Conservation (phyloP, 2,329 filamentous ascomycete genomes). For the Microdochium trichocladiopsis region DNA sequence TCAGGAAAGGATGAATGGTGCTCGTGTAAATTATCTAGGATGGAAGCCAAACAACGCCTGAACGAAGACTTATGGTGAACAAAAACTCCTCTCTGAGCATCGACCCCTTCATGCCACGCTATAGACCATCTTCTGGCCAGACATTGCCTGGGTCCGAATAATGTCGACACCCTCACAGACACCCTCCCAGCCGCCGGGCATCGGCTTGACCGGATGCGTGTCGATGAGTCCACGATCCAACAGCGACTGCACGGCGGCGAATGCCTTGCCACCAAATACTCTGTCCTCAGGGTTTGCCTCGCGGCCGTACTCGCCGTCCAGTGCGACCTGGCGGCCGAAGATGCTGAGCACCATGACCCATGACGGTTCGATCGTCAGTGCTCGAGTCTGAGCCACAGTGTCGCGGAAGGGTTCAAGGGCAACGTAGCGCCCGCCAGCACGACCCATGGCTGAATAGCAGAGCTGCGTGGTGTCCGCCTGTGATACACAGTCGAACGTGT, state of each 20-base stretch:
- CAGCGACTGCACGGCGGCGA: slow-evolving; percentile 5
- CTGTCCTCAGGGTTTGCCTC: slow-evolving; percentile 1
- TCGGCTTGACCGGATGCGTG: slow-evolving; percentile 7
- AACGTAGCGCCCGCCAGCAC: slow-evolving; percentile 28
- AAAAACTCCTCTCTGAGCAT: neutral
- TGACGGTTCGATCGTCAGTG: slow-evolving; percentile 8
- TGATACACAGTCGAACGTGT: slow-evolving; percentile 35
- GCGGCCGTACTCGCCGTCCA: slow-evolving; percentile 4
- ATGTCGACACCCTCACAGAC: slow-evolving; percentile 7
- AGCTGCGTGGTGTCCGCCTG: slow-evolving; percentile 20
- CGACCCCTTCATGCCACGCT: neutral
- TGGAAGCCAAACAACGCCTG: neutral
- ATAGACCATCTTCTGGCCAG: slow-evolving; percentile 7
- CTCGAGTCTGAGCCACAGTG: slow-evolving; percentile 5
- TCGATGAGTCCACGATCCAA: slow-evolving; percentile 6
- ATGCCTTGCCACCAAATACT: slow-evolving; percentile 1
- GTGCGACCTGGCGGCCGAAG: slow-evolving; percentile 3
- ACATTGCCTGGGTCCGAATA: slow-evolving; percentile 4
- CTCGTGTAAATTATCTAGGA: neutral
- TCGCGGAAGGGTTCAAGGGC: slow-evolving; percentile 19
- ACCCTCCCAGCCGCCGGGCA: slow-evolving; percentile 9
- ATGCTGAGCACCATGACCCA: slow-evolving; percentile 7
- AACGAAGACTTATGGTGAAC: neutral
- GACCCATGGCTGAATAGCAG: slow-evolving; percentile 29
- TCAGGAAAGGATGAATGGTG: neutral